Conservation (phyloP, 140 eudicot species). For the Oenanthe javanica region DNA sequence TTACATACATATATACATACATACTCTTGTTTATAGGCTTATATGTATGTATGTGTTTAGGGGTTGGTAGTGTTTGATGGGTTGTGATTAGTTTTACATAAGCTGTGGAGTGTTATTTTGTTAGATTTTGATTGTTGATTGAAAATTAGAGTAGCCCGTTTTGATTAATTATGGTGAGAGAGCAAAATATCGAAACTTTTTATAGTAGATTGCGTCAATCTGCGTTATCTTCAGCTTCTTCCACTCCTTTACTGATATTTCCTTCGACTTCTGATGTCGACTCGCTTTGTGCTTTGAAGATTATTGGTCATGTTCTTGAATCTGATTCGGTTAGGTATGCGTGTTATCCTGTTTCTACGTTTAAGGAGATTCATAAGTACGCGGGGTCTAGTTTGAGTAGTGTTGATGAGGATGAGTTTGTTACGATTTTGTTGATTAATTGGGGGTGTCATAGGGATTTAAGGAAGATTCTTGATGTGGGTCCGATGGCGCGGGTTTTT, state of each 20-base stretch:
- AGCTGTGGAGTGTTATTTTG: not conserved
- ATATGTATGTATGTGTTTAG: too few relatives aligned
- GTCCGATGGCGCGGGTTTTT: conserved; percentile 55
- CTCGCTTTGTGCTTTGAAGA: conserved; percentile 15
- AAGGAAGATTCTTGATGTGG: conserved; percentile 42
- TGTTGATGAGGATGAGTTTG: conserved; percentile 32
- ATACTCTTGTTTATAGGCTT: not conserved
- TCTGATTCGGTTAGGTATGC: conserved; percentile 88
- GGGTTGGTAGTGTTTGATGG: not conserved
- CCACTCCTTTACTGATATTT: conserved; percentile 11
- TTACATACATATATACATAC: not conserved
- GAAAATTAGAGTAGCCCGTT: not conserved
- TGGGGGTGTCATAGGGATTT: conserved; percentile 98
- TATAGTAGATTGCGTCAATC: conserved; percentile 56
- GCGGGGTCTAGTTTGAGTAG: conserved; percentile 46
- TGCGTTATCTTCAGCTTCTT: conserved; percentile 50
- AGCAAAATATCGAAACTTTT: conserved; percentile 65
- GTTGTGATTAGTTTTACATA: not conserved
- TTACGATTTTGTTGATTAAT: conserved; percentile 71
- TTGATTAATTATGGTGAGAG: conserved; percentile 31
- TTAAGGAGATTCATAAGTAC: conserved; percentile 70
- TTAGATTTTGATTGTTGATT: not conserved
- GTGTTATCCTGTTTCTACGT: conserved; percentile 72
- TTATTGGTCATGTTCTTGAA: conserved; percentile 67
- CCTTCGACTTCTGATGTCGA: conserved; percentile 16